Base-by-base conservation (phyloP, 1,284 basidiomycete genomes). In the Ustilago tritici region DNA sequence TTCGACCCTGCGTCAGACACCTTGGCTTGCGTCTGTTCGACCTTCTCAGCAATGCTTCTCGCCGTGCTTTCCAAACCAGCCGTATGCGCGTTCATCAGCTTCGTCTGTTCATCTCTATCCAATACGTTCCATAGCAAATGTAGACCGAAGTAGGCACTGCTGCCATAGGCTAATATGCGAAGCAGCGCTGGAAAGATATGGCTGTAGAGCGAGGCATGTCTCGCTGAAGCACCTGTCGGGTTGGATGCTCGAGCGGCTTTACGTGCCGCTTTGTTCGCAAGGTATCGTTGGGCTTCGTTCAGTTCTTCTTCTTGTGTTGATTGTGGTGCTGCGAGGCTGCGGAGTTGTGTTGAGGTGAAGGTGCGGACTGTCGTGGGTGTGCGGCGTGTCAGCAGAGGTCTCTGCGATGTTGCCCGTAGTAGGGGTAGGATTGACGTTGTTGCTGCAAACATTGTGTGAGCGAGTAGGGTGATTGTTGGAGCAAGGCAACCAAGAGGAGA, bases 111-210 rank as follows among this genome's bases (percentile, higher is more conserved):
- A 38, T 70, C 61, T 10, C 72, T 61, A 41, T 79, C 71, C n/a
- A 85, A 69, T 15, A 75, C 34, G 23, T 73, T 70, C 84, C 84
- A 85, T 17, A 72, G 49, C 17, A 85, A 66, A 47, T 84, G 83
- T n/a, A 84, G 57, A 23, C 80, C 76, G 71, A 85, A 84, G 72
- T 85, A 85, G 2, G 76, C 65, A 19, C 67, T 79, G 31, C 79
- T 80, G 46, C 82, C 82, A 65, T 84, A 85, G 3, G 83, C 84
- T 2, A 85, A 64, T 31, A 84, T 82, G 34, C 82, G 75, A 5
- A 84, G 52, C 4, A 85, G 62, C 1, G 84, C 78, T 32, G 83
- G 83, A 2, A 80, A 68, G 62, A 84, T 75, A 28, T 84, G 76
- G 34, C 73, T 63, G 66, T 84, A 85, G 53, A 84, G 73, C 23